A percentile compares a stretch with the other conserved stretches of the same genome.
phyloP scores from a whole-genome alignment of 2,329 filamentous ascomycete genomes.

The Volutella citrinella region DNA sequence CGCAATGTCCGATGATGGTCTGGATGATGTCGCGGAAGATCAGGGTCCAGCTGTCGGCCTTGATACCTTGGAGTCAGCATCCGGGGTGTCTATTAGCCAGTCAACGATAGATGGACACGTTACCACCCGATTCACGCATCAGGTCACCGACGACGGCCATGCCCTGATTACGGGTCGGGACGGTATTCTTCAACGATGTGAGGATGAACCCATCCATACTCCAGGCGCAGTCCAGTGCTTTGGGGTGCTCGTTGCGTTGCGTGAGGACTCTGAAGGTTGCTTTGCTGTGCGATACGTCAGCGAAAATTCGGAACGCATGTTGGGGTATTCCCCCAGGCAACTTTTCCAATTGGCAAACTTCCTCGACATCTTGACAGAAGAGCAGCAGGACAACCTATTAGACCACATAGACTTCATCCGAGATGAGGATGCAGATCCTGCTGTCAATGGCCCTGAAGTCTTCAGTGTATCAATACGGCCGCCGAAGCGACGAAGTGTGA shows the following conservation, averaged over 20 bases:
- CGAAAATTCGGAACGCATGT: slow-evolving; percentile 73
- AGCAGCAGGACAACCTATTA: slow-evolving; percentile 78
- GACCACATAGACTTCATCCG: slow-evolving; percentile 87
- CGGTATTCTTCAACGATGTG: slow-evolving; percentile 72
- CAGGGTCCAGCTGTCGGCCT: neutral
- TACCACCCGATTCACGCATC: slow-evolving; percentile 75
- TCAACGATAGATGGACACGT: slow-evolving; percentile 46
- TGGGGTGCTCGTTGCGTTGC: slow-evolving; percentile 71
- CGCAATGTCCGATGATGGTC: slow-evolving; percentile 29
- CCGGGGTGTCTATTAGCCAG: slow-evolving; percentile 16
- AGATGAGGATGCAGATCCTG: slow-evolving; percentile 75
- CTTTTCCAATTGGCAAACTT: slow-evolving; percentile 75
- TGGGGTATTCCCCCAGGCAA: slow-evolving; percentile 74
- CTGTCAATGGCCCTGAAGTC: slow-evolving; percentile 76
- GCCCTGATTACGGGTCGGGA: slow-evolving; percentile 78
- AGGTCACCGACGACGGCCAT: slow-evolving; percentile 74
- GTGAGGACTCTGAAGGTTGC: slow-evolving; percentile 65
- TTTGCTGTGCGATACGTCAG: slow-evolving; percentile 72
- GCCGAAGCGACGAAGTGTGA: slow-evolving; percentile 54
- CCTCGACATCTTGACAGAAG: slow-evolving; percentile 78
- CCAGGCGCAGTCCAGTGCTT: slow-evolving; percentile 81
- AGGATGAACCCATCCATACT: slow-evolving; percentile 88
- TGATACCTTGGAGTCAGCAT: slow-evolving; percentile 13
- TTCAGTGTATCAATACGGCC: slow-evolving; percentile 73
- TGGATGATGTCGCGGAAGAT: slow-evolving; percentile 18